Evolutionary conservation across 345 rosid species (phyloP), one percentile per base, ranked within the genome.

Genomic region (Moricandia moricandioides): DNA sequence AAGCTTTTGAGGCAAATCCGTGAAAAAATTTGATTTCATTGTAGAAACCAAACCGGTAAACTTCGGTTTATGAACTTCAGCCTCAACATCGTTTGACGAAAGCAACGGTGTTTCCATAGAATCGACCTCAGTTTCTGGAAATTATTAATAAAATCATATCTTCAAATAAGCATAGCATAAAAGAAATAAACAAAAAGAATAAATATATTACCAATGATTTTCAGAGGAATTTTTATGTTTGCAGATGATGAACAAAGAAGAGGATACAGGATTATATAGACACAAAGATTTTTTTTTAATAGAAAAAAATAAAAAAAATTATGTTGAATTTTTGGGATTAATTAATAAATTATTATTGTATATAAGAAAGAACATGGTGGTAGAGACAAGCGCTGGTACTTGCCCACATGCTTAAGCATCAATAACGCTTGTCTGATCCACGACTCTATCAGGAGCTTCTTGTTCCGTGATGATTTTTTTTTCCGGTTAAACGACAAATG

Each of bases 1-100:
- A 67, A 91, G 83, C 75, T 91, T 90, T 1, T 72, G 86, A 4
- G 97, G 95, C 79, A 94, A 76, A 31, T 81, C 82, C 1, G 82
- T 76, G 31, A 90, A 29, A 74, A 94, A 91, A 2, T 86, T 91
- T 0, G 82, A 49, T 78, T 72, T 78, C 81, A 78, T 72, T 2
- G 69, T 17, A 29, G 65, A 61, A 67, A 72, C 81, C 74, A 61
- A 67, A 43, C 70, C 29, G 55, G 70, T 73, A 62, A 33, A 59
- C 56, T 52, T 61, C 0, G 78, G 61, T 72, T 67, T 72, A 35
- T n/a, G 51, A 60, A 49, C 56, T 7, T 37, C 47, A 64, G 13
- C 57, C 24, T 64, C 73, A 56, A 43, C 52, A 13, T 76, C 52
- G 33, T 67, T 72, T 60, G 73, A 60, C 18, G 64, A 72, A 72